phyloP scores from a whole-genome alignment of 2,329 filamentous ascomycete genomes.

The Hypoxylon sp. region DNA sequence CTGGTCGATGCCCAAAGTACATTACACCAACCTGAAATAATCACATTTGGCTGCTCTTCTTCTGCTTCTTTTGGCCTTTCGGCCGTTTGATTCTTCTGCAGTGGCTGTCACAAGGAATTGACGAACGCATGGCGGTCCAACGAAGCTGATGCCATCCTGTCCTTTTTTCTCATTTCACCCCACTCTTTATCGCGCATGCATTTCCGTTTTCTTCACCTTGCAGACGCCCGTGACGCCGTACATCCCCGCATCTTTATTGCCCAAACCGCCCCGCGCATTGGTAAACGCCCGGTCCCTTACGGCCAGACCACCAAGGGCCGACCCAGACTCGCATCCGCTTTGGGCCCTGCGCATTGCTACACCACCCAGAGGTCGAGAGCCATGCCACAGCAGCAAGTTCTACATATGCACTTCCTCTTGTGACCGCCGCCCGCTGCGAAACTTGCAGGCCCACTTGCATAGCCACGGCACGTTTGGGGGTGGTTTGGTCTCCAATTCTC shows the following conservation, averaged over 20 bases:
- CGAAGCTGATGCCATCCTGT: constrained; percentile 28
- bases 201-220: constrained; percentile 51
- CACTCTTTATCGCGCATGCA: constrained; percentile 35
- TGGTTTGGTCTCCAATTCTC: constrained; percentile 1
- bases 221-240: constrained; percentile 47
- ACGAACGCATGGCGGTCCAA: constrained; percentile 31
- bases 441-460: constrained; percentile 47
- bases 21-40: constrained; percentile 14
- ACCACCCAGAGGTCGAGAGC: constrained; percentile 20
- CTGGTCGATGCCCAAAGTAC: constrained; percentile 40
- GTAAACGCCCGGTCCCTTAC: constrained; percentile 31
- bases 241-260: constrained; percentile 22
- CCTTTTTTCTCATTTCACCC: constrained; percentile 19
- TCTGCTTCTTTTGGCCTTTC: constrained; percentile 18
- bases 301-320: constrained; percentile 28
- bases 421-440: constrained; percentile 54
- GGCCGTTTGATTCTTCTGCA: constrained; percentile 34
- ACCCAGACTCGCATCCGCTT: constrained; percentile 39
- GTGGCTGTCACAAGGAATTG: constrained; percentile 30
- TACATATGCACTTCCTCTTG: constrained; percentile 49
- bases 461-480: constrained; percentile 17
- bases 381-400: constrained; percentile 37
- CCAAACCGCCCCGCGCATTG: constrained; percentile 25
- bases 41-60: background rate
- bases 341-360: constrained; percentile 40